Evolutionary conservation across 1,139 yeast genomes (phyloP).

Genomic region (Suhomyces chickasaworum): DNA sequence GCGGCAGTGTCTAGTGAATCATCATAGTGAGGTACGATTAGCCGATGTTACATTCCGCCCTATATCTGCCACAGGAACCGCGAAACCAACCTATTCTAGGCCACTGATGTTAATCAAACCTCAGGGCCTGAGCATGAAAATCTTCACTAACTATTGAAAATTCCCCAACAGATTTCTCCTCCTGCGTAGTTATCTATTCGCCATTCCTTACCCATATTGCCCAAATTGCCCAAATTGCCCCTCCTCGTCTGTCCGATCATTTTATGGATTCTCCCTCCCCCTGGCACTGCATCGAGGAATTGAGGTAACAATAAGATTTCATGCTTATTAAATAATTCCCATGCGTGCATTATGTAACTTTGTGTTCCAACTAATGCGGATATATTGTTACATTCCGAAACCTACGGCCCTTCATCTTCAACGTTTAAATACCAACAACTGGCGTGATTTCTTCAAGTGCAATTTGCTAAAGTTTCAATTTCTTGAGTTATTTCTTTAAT

Average conservation of each 20-base stretch:
- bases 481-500: not conserved
- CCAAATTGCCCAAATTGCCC: too few relatives aligned
- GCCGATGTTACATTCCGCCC: too few relatives aligned
- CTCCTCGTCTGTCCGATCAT: constrained; percentile 1
- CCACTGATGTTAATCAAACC: too few relatives aligned
- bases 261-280: not conserved
- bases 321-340: not conserved
- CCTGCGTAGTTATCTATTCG: not conserved
- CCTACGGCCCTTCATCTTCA: not conserved
- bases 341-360: constrained; percentile 2
- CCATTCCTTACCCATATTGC: not conserved
- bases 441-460: constrained; percentile 4
- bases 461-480: not conserved
- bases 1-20: too few relatives aligned
- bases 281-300: constrained; percentile 5
- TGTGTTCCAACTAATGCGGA: constrained; percentile 7
- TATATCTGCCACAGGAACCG: too few relatives aligned
- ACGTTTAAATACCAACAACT: constrained; percentile 5
- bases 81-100: not conserved
- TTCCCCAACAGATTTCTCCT: not conserved
- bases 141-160: too few relatives aligned
- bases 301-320: constrained; percentile 7
- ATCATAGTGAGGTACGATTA: too few relatives aligned
- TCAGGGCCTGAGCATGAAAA: too few relatives aligned
- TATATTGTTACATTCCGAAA: constrained; percentile 12